Conservation (phyloP, 2,329 filamentous ascomycete species). For the Exutisphaerella laricina region DNA sequence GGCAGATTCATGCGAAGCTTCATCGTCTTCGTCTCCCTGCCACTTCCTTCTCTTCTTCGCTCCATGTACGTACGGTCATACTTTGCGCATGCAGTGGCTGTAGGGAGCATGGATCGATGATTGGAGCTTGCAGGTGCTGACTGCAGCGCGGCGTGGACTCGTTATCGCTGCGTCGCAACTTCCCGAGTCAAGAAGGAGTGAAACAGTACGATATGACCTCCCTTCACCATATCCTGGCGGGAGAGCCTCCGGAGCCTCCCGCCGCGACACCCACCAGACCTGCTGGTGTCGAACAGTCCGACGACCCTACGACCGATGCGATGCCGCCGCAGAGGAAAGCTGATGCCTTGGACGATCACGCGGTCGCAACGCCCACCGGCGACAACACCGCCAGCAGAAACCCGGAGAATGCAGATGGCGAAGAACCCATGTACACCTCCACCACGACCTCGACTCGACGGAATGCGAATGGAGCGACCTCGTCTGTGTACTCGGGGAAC, state of each 20-base stretch:
- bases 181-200: conserved; percentile 4
- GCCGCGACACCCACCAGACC: conserved; percentile 2
- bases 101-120: neutral
- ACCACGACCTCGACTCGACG: conserved; percentile 50
- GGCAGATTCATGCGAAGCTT: too few species aligned
- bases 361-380: conserved; percentile 12
- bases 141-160: too few species aligned
- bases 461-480: conserved; percentile 60
- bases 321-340: conserved; percentile 20
- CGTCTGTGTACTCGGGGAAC: conserved; percentile 62
- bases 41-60: too few species aligned
- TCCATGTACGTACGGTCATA: too few species aligned
- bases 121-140: too few species aligned
- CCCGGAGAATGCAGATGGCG: conserved; percentile 6
- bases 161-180: neutral
- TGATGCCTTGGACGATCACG: conserved; percentile 16
- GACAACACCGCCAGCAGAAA: neutral
- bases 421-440: conserved; percentile 41
- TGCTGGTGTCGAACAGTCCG: conserved; percentile 3
- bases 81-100: too few species aligned
- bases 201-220: conserved; percentile 5
- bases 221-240: conserved; percentile 4
- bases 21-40: too few species aligned
- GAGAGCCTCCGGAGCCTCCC: conserved; percentile 2
- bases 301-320: conserved; percentile 5